Base-by-base conservation (phyloP, 2,329 filamentous ascomycete genomes). In the Trichoderma brevicompactum region DNA sequence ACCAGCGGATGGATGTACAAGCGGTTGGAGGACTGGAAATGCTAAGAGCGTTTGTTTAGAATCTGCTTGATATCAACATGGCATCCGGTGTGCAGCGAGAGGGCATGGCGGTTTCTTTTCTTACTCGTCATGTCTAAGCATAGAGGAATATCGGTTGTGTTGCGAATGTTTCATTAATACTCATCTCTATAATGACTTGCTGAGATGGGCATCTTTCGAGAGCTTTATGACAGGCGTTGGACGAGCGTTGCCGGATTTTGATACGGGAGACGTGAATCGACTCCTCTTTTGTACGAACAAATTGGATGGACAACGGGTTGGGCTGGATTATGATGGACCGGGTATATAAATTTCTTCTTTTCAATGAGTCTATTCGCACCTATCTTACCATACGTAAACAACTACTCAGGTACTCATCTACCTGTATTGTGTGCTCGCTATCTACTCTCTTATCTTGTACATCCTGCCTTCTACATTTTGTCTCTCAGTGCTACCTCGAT, bases 1-100 rank as follows among this genome's bases (percentile, higher is more conserved):
- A 72, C 71, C 5, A 72, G 71, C 44, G 71, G 71, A 1, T 72
- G 71, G 71, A 49, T 72, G 32, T 60, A 63, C 7, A 68, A 72
- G n/a, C 55, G 70, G 23, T 38, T 72, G 12, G 59, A 69, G 2
- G 44, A 44, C 3, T 72, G 70, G 70, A 65, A 28, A 40, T 65
- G 64, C 48, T 65, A 7, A 54, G 23, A 52, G 59, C 32, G 7
- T 48, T 28, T 28, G 23, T 28, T 28, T 28, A 28, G 5, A 5
- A 28, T 28, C 23, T 28, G 23, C 23, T 28, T 28, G 23, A 28
- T 28, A 28, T 28, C 23, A 28, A 28, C 23, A 28, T 5, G 23
- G 5, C 23, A 28, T 28, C 23, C 23, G 23, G 23, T 28, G 23
- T 28, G 23, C 23, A 28, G 2, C 5, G 23, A 28, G 23, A 28